Base-by-base conservation (phyloP, 1,139 yeast species). In the Geotrichum klebahnii region DNA sequence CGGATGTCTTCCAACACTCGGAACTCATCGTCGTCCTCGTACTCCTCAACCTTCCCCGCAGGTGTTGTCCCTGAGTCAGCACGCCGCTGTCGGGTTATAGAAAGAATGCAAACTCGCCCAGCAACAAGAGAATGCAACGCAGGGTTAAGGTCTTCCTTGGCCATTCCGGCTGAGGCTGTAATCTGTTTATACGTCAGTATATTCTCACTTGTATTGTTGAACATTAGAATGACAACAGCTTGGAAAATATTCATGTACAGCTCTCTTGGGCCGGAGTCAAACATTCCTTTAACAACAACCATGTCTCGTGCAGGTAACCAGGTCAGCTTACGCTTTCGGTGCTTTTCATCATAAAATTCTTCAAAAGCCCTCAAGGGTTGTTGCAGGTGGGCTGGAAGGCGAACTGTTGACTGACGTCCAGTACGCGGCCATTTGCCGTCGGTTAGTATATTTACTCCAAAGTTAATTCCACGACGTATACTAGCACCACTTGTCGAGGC, bases 271-370 rank as follows among this genome's bases (percentile, higher is more conserved):
- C 70, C 72, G 31, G 51, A 55, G 3, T 63, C 59, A 41, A 68
- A 63, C 16, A 55, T 44, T 0, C 68, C 72, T 41, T 57, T 54
- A 31, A 68, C 55, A 3, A 62, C 53, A 46, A 71, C 66, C 36
- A 59, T 58, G 5, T 66, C 67, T 19, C 65, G 57, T 1, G 58
- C 55, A 38, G 64, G 68, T 23, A 63, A 57, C 71, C 71, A 68
- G n/a, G 52, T 51, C 20, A 68, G 53, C 41, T 58, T 59, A 8
- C 67, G 33, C 3, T 16, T 16, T 24, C 8, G 19, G 19, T 24
- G 37, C 16, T 32, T 32, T 2, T n/a, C 9, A 3, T 38, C 33
- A 35, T 46, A 39, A 12, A 28, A 36, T n/a, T n/a, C 16, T 16
- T 31, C 44, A 38, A 32, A 38, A 10, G 8, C 16, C 4, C 16